Evolutionary conservation across 2,329 filamentous ascomycete species (phyloP), one percentile per base, ranked within the genome.

Genomic region (Venturia nashicola): DNA sequence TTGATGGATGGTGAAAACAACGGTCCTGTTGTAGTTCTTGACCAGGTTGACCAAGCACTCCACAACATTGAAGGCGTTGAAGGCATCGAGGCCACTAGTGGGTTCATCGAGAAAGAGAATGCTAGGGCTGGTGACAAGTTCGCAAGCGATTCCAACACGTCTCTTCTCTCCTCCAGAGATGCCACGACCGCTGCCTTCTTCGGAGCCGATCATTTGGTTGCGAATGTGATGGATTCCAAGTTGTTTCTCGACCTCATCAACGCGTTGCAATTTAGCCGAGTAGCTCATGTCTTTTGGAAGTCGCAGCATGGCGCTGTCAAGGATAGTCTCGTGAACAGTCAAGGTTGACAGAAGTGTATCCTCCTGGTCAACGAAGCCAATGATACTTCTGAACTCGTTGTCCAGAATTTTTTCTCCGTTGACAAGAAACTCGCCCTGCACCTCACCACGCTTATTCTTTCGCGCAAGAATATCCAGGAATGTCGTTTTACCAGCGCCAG

Each of bases 1-100:
- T 71, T 99, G 94, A 74, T 99, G 94, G 67, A 99, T 99, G 16
- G 94, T 99, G 77, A 99, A 97, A 67, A 99, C 89, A 64, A 99
- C 91, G 0, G 95, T 99, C 66, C 95, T 85, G 77, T 97, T 95
- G 78, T 97, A 99, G 51, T 86, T 94, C 79, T 96, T 97, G 61
- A 95, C 94, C 55, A 99, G 78, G 1, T 89, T 96, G 46, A 97
- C 93, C 11, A 99, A 82, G 70, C 92, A 97, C 74, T 99, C 94
- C 34, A 99, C 86, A 46, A 99, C 94, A 68, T 99, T 99, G 80
- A 94, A 99, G 6, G 95, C 95, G 72, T 99, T 99, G 80, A 87
- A 99, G 0, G 94, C 91, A 74, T 99, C 94, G 27, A 97, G 81
- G 63, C 94, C 94, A 71, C 93, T 97, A 0, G 94, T 99, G 1